These are phyloP conservation scores for Emmonsia crescens DNA, from an alignment of 2,329 filamentous ascomycete genomes.

Conservation along the genomic window DNA sequence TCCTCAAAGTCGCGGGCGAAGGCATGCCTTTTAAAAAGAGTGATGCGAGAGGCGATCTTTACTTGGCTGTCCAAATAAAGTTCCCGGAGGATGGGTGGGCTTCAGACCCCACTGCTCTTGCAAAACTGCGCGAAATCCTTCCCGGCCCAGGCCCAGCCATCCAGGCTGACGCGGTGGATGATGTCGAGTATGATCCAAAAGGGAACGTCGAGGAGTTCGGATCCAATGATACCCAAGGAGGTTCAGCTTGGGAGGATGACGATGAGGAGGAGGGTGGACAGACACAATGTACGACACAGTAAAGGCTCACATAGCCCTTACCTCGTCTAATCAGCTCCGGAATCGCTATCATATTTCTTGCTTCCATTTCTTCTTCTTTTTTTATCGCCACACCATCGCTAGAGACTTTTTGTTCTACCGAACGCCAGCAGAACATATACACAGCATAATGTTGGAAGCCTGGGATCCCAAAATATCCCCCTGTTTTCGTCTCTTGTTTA, in stretches of 20 bases:
- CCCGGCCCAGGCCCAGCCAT: conserved; percentile 54
- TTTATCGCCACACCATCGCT: not conserved
- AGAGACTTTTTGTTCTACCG: not conserved
- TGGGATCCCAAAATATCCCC: not conserved
- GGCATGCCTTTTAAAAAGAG: conserved; percentile 90
- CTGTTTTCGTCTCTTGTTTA: too few species aligned
- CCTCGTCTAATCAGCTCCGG: not conserved
- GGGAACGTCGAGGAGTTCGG: conserved; percentile 65
- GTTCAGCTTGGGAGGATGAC: conserved; percentile 39
- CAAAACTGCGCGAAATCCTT: conserved; percentile 62
- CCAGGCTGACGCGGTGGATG: conserved; percentile 65
- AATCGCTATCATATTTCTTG: not conserved
- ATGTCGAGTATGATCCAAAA: conserved; percentile 76
- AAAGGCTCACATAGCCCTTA: conserved; percentile 11
- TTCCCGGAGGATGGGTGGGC: conserved; percentile 87
- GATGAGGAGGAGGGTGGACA: conserved; percentile 29
- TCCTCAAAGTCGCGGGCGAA: conserved; percentile 76
- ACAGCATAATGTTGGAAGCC: not conserved
- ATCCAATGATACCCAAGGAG: conserved; percentile 32
- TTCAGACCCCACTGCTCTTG: conserved; percentile 57
- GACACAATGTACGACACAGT: conserved; percentile 41
- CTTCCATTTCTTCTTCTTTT: not conserved
- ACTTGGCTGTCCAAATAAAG: conserved; percentile 70
- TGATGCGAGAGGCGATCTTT: conserved; percentile 76
- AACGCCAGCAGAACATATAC: not conserved